Evolutionary conservation across 768 basidiomycete genomes (phyloP).

Genomic region (Rhodotorula taiwanensis): DNA sequence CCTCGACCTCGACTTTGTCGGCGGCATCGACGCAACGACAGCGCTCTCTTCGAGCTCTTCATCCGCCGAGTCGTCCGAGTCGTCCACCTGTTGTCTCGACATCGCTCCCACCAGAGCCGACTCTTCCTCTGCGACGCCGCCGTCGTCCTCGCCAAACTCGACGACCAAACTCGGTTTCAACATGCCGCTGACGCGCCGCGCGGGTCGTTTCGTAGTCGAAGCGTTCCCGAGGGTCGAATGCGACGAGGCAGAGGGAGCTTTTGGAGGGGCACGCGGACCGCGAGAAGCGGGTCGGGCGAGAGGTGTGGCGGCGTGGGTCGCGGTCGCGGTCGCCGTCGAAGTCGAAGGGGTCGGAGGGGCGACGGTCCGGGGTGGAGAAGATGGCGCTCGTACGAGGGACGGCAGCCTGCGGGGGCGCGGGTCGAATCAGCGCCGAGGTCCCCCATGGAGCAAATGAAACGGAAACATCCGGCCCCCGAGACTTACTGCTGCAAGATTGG

Average conservation of each 20-base stretch:
- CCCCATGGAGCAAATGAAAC: no score
- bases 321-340: neutral
- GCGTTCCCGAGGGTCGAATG: neutral
- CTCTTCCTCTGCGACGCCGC: neutral
- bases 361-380: neutral
- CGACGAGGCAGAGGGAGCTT: conserved; percentile 12
- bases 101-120: neutral
- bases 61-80: no score
- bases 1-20: no score
- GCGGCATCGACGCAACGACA: no score
- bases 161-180: neutral
- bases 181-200: conserved; percentile 5
- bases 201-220: neutral
- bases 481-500: conserved; percentile 5
- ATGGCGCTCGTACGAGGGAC: neutral
- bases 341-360: neutral
- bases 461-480: no score
- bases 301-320: neutral
- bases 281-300: conserved; percentile 1
- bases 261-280: conserved; percentile 7
- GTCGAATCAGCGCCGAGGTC: no score
- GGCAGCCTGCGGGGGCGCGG: no score
- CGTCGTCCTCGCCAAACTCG: neutral
- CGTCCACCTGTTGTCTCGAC: no score
- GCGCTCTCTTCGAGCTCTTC: no score